Base-by-base conservation (phyloP, 495 filamentous ascomycete genomes). In the Tuber borchii region DNA sequence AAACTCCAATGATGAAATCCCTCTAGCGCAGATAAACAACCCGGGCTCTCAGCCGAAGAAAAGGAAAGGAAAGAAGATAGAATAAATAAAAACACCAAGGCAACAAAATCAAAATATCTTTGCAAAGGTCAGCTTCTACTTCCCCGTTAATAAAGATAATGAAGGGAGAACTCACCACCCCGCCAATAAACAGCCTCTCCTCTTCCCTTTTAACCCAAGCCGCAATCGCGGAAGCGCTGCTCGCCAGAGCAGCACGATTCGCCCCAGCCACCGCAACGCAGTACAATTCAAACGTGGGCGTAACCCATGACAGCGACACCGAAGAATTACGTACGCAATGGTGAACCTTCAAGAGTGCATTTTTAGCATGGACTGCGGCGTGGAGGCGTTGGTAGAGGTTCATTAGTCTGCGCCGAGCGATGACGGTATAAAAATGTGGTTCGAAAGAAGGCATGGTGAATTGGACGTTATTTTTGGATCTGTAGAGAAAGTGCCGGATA, bases 191-290 rank as follows among this genome's bases (percentile, higher is more conserved):
- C 12, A 98, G 82, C 75, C 95, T 87, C 81, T 97, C 93, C 84
- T 98, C 95, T 83, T 98, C 95, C 74, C 90, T 87, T 76, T 91
- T 90, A 5, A 94, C 90, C 95, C 95, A 99, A 81, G 93, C 91
- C 12, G 93, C 89, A 51, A 98, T 88, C 83, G 91, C 90, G 77
- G 93, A 95, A 19, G 94, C 96, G 31, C 91, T 92, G 84, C 94
- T 91, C 31, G 93, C 92, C 73, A 98, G 87, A 20, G 90, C 90
- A 70, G 90, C 89, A n/a, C 94, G 87, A 77, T 90, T 91, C 70
- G 91, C 88, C 71, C 91, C 90, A 6, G 90, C 89, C 20, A 91
- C 78, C n/a, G 94, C 93, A 12, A 98, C 90, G 82, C 92, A 95
- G 86, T 97, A 99, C 71, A 99, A 87, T 83, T 99, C 96, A 77